phyloP scores from a whole-genome alignment of 1,139 yeast genomes.

The Pichia sp. region DNA sequence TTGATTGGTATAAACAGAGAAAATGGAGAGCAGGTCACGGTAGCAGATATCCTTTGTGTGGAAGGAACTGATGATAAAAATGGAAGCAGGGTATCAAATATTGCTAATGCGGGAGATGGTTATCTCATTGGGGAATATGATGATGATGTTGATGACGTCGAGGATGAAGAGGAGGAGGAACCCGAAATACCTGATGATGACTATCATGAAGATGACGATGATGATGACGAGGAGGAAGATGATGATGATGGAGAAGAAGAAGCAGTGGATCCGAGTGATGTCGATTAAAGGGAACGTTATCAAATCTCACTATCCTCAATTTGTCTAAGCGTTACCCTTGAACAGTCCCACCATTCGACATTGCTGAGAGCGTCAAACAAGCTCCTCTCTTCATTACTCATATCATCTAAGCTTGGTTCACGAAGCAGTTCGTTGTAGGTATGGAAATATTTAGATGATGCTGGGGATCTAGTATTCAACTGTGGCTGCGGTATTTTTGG shows the following conservation, averaged over 20 bases:
- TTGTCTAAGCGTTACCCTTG: conserved; percentile 7
- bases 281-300: neutral
- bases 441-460: neutral
- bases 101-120: no score
- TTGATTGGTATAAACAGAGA: no score
- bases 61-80: no score
- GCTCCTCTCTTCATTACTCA: conserved; percentile 10
- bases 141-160: neutral
- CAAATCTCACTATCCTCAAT: neutral
- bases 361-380: conserved; percentile 12
- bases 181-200: neutral
- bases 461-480: neutral
- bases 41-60: no score
- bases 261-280: conserved; percentile 5
- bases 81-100: no score
- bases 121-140: no score
- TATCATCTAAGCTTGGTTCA: neutral
- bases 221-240: conserved; percentile 7
- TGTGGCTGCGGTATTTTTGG: conserved; percentile 1
- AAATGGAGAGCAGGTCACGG: no score
- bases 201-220: conserved; percentile 6
- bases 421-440: neutral
- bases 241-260: conserved; percentile 12
- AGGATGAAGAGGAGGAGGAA: conserved; percentile 7
- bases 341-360: conserved; percentile 12